Evolutionary conservation across 768 basidiomycete genomes (phyloP).

Genomic region (Lenzites betulinus): DNA sequence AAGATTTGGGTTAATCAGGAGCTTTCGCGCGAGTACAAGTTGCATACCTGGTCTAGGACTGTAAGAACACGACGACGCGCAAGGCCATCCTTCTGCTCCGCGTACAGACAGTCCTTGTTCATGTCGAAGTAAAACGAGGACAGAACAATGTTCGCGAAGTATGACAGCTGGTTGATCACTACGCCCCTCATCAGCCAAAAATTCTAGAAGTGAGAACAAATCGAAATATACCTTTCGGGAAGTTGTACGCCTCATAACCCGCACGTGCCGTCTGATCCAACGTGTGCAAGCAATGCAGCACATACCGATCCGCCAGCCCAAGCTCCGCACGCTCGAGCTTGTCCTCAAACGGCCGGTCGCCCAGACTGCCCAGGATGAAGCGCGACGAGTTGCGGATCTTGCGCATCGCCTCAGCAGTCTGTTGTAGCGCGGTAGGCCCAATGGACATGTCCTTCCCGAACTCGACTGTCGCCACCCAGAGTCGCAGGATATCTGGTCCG

Average conservation of each 20-base stretch:
- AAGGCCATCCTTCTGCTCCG: conserved; percentile 50
- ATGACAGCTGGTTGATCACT: conserved; percentile 74
- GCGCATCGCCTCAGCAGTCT: conserved; percentile 72
- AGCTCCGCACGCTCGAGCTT: conserved; percentile 50
- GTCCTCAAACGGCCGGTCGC: conserved; percentile 39
- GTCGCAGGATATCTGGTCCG: conserved; percentile 82
- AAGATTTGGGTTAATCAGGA: conserved; percentile 25
- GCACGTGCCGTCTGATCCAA: conserved; percentile 69
- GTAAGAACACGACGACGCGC: conserved; percentile 68
- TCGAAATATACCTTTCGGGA: conserved; percentile 67
- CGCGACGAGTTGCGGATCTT: conserved; percentile 86
- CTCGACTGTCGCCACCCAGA: conserved; percentile 92
- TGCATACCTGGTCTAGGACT: conserved; percentile 66
- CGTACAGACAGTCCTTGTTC: conserved; percentile 89
- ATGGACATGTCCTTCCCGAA: conserved; percentile 89
- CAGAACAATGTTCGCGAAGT: conserved; percentile 81
- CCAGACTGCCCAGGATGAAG: conserved; percentile 84
- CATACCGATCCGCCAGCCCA: conserved; percentile 77
- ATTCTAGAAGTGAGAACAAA: neutral
- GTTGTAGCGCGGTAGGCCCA: conserved; percentile 73
- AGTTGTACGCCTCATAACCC: conserved; percentile 74
- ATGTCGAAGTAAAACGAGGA: conserved; percentile 93
- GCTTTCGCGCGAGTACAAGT: conserved; percentile 31
- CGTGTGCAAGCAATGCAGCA: conserved; percentile 80
- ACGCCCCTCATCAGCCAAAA: neutral